Conservation (phyloP, 106 monocot genomes). For the Phalaenopsis aphrodite region DNA sequence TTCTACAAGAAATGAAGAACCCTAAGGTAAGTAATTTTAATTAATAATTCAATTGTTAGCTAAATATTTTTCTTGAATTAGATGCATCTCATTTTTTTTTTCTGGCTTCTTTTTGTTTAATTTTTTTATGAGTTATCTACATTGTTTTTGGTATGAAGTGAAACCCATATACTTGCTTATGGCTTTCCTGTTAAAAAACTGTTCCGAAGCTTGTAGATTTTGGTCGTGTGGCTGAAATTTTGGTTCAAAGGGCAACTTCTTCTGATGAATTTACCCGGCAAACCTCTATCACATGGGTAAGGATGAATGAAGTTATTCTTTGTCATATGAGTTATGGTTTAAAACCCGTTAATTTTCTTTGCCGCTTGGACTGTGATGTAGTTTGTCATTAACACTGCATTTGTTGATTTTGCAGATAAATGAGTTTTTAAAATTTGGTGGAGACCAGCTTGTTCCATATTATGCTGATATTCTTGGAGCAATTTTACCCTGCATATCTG, state of each 20-base stretch:
- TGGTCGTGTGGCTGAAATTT: slow-evolving; percentile 99
- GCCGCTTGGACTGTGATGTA: background rate
- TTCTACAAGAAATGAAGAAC: slow-evolving; percentile 98
- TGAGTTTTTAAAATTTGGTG: slow-evolving; percentile 95
- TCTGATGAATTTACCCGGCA: slow-evolving; percentile 92
- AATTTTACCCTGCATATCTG: slow-evolving; percentile 89
- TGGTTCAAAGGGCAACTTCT: slow-evolving; percentile 79
- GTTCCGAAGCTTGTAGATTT: slow-evolving; percentile 95
- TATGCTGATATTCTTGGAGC: slow-evolving; percentile 93
- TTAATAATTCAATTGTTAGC: background rate
- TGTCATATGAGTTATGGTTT: slow-evolving; percentile 1
- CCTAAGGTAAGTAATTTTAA: slow-evolving; percentile 62
- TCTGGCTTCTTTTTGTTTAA: background rate
- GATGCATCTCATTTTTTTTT: background rate
- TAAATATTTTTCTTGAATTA: background rate
- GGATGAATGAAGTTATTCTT: slow-evolving; percentile 1
- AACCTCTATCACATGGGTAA: slow-evolving; percentile 95
- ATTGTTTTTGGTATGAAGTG: background rate
- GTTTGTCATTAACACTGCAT: background rate
- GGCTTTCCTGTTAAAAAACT: slow-evolving; percentile 9
- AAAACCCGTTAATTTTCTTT: background rate
- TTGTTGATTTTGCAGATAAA: slow-evolving; percentile 51
- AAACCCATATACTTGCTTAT: background rate
- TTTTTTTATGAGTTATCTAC: slow-evolving; percentile 3
- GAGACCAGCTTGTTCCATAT: slow-evolving; percentile 85